Conservation (phyloP, 2,329 filamentous ascomycete species). For the Penicillium italicum region DNA sequence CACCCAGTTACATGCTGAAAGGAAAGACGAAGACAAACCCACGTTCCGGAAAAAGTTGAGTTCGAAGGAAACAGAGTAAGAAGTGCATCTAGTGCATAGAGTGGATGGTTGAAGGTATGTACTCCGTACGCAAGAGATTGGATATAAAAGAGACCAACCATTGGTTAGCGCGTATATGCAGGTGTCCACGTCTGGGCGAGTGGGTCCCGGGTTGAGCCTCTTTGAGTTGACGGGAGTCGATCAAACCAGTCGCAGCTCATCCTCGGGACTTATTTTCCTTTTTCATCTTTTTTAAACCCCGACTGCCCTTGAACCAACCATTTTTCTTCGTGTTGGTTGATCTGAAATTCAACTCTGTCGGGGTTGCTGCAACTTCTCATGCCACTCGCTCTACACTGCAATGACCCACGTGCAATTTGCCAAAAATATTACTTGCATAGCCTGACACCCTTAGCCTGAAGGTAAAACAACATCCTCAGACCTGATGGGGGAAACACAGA, state of each 20-base stretch:
- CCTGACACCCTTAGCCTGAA: not conserved
- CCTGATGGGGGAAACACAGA: not conserved
- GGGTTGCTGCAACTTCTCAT: not conserved
- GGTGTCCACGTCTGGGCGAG: no score
- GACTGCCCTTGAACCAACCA: not conserved
- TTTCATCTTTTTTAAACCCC: no score
- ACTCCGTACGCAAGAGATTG: no score
- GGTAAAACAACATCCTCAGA: not conserved
- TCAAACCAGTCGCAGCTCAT: no score
- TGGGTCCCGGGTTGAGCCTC: no score
- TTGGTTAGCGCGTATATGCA: no score
- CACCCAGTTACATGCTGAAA: not conserved
- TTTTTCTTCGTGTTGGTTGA: not conserved
- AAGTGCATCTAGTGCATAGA: no score
- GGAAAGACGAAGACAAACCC: not conserved
- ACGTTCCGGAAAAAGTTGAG: not conserved
- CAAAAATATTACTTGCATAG: conserved; percentile 7
- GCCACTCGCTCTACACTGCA: not conserved
- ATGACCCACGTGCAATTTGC: not conserved
- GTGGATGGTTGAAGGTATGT: no score
- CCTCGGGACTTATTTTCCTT: no score
- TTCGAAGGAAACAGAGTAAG: no score
- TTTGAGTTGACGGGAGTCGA: no score
- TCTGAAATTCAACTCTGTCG: not conserved
- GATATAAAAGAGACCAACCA: no score